Conservation (phyloP, 208 protist species). For the Wallacemonas sp. region DNA sequence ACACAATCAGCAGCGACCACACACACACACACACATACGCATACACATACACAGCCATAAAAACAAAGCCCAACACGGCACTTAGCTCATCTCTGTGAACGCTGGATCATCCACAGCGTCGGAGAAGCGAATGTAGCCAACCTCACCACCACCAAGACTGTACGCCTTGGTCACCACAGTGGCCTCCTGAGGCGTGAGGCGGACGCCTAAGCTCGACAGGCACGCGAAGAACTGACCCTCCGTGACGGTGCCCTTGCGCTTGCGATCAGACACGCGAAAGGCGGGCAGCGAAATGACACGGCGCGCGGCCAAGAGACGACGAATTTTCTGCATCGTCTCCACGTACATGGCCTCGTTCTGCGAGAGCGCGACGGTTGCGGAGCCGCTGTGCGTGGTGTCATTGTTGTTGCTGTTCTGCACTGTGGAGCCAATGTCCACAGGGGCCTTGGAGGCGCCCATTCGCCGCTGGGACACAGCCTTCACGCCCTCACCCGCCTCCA, state of each 20-base stretch:
- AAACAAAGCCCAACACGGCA: no score
- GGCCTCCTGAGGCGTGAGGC: conserved; percentile 70
- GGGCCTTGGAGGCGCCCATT: conserved; percentile 21
- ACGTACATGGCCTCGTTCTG: conserved; percentile 29
- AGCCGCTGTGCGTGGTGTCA: not conserved
- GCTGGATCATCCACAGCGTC: conserved; percentile 48
- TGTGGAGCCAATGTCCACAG: conserved; percentile 3
- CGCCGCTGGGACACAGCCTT: conserved; percentile 54
- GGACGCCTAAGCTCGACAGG: conserved; percentile 66
- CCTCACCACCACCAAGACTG: conserved; percentile 61
- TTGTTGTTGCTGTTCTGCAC: not conserved
- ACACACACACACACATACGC: conserved; percentile 8
- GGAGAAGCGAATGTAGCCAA: conserved; percentile 72
- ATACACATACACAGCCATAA: not conserved
- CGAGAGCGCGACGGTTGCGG: not conserved
- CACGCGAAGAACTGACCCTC: conserved; percentile 87
- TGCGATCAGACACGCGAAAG: conserved; percentile 84
- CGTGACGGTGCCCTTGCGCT: conserved; percentile 76
- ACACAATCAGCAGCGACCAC: conserved; percentile 1
- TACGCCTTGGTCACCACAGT: conserved; percentile 43
- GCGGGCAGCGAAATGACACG: conserved; percentile 51
- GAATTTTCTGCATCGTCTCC: conserved; percentile 47
- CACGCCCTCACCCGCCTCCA: conserved; percentile 49
- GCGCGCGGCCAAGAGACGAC: conserved; percentile 50
- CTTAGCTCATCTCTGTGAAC: conserved; percentile 35